Evolutionary conservation across 345 rosid genomes (phyloP).

Genomic region (Eucalyptus microcorys): DNA sequence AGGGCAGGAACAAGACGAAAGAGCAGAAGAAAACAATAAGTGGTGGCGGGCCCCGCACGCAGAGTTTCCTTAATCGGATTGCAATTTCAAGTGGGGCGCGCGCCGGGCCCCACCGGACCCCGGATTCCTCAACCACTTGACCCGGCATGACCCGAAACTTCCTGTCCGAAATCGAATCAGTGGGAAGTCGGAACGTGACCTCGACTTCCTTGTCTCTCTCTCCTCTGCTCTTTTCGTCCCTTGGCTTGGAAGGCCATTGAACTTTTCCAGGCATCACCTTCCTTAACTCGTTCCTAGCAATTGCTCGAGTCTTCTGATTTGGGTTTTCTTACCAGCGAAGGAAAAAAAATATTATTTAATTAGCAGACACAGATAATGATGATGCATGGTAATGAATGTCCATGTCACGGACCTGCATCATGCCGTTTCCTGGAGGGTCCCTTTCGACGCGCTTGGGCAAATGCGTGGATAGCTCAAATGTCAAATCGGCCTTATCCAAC

Average conservation of each 20-base stretch:
- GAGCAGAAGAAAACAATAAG: not conserved
- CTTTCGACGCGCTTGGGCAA: not conserved
- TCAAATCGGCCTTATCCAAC: not conserved
- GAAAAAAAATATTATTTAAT: not conserved
- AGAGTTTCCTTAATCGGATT: not conserved
- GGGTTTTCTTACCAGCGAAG: not conserved
- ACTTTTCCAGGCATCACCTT: not conserved
- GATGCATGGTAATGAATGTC: not conserved
- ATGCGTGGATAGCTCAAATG: not conserved
- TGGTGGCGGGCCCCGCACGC: not conserved
- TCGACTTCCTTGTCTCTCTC: not conserved
- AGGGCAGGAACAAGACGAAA: not conserved
- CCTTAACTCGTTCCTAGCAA: not conserved
- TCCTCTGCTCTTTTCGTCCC: not conserved
- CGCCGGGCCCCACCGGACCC: not conserved
- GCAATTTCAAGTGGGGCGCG: not conserved
- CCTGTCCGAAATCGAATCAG: not conserved
- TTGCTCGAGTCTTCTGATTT: not conserved
- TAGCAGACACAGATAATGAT: not conserved
- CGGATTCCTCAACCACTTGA: not conserved
- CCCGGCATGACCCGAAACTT: not conserved
- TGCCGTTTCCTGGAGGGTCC: not conserved
- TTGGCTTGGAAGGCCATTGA: not conserved
- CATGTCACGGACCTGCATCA: not conserved
- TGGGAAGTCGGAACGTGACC: not conserved